Evolutionary conservation across 345 rosid genomes (phyloP).

Genomic region (Brassica juncea): DNA sequence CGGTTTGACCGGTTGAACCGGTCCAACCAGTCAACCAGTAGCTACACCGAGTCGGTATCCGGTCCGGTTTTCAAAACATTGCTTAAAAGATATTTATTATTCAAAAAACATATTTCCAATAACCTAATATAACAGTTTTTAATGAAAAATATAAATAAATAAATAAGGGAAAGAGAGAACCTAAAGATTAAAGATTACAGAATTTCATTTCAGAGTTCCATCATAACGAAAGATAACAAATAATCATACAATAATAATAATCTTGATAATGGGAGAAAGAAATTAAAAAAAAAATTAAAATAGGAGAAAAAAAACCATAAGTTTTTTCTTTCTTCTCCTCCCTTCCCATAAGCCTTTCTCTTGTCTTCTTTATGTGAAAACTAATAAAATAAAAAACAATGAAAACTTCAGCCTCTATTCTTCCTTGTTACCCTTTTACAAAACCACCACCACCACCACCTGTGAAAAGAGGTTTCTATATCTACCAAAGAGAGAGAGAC

Average conservation of each 20-base stretch:
- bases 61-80: too few species aligned
- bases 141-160: too few species aligned
- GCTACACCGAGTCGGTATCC: too few species aligned
- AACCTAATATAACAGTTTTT: too few species aligned
- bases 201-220: slow-evolving; percentile 23
- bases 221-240: slow-evolving; percentile 17
- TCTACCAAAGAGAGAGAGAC: slow-evolving; percentile 30
- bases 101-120: too few species aligned
- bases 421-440: slow-evolving; percentile 41
- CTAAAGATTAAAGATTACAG: neutral
- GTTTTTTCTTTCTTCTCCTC: slow-evolving; percentile 15
- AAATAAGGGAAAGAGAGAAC: too few species aligned
- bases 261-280: slow-evolving; percentile 27
- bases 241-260: slow-evolving; percentile 15
- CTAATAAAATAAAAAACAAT: slow-evolving; percentile 31
- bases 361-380: slow-evolving; percentile 23
- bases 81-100: neutral
- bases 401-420: slow-evolving; percentile 34
- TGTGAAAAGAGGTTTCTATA: slow-evolving; percentile 28
- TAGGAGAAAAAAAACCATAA: slow-evolving; percentile 20
- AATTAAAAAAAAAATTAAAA: slow-evolving; percentile 27
- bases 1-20: too few species aligned
- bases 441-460: slow-evolving; percentile 31
- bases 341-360: slow-evolving; percentile 26
- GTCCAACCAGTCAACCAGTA: too few species aligned